Conservation (phyloP, 129 eudicot genomes). For the Glebionis coronaria region DNA sequence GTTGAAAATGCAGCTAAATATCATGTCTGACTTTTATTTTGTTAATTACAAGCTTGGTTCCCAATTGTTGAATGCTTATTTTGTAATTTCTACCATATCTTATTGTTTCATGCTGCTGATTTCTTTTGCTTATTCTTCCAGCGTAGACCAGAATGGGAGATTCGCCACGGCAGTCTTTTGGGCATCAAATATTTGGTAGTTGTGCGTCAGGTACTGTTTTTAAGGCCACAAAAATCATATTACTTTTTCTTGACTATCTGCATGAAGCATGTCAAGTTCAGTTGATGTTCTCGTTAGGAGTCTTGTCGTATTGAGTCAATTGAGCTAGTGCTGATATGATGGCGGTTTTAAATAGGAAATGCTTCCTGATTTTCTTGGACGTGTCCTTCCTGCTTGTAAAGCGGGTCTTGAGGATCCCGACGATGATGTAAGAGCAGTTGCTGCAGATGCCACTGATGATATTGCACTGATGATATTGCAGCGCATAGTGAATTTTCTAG, state of each 20-base stretch:
- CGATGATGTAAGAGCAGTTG: conserved; percentile 98
- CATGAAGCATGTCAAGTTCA: neutral
- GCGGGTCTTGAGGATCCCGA: conserved; percentile 98
- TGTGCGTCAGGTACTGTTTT: conserved; percentile 73
- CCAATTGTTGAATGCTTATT: neutral
- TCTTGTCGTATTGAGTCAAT: neutral
- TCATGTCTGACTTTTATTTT: conserved; percentile 18
- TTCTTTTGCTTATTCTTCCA: conserved; percentile 55
- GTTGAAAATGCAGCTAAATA: conserved; percentile 89
- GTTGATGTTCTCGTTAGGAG: neutral
- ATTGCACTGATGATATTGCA: too few relatives aligned
- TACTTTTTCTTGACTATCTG: conserved; percentile 1
- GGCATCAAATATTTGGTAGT: conserved; percentile 94
- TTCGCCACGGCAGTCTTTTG: conserved; percentile 97
- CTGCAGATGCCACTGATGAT: conserved; percentile 97
- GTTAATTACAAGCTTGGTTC: neutral
- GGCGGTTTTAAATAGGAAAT: conserved; percentile 53
- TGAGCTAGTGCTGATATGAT: neutral
- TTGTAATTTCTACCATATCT: conserved; percentile 20
- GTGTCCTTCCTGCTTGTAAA: conserved; percentile 92
- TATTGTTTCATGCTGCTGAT: conserved; percentile 29
- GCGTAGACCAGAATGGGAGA: conserved; percentile 99
- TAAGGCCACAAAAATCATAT: neutral
- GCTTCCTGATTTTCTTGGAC: conserved; percentile 80
- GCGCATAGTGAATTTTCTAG: conserved; percentile 42